These are phyloP conservation scores for Citrullus mucosospermus DNA, from an alignment of 306 rosid species.

Conservation along the genomic window DNA sequence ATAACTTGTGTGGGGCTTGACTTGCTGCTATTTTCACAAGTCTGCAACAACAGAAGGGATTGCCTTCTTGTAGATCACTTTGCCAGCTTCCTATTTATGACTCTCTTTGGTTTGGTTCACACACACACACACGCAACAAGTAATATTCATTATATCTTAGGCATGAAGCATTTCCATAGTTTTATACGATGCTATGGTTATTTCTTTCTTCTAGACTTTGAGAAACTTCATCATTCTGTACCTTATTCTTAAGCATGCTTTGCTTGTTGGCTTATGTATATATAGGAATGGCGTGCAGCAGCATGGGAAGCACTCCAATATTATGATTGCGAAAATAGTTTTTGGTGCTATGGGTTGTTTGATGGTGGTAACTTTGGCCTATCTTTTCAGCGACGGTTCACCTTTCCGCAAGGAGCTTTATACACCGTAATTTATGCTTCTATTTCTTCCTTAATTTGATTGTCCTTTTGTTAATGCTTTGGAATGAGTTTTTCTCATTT, in stretches of 20 bases:
- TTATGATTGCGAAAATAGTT: slow-evolving; percentile 32
- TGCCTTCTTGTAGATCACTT: background rate
- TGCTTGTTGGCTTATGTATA: background rate
- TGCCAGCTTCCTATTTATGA: background rate
- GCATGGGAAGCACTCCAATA: slow-evolving; percentile 18
- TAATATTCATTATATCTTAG: background rate
- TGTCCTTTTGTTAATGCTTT: background rate
- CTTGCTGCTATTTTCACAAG: background rate
- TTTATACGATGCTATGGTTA: background rate
- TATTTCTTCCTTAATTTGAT: background rate
- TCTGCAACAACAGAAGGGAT: background rate
- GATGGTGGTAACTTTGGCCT: slow-evolving; percentile 58
- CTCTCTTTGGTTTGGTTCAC: too few relatives aligned
- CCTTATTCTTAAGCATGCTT: background rate
- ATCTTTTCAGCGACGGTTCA: slow-evolving; percentile 55
- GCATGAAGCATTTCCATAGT: background rate
- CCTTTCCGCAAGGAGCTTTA: slow-evolving; percentile 64
- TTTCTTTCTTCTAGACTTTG: background rate
- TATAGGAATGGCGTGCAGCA: slow-evolving; percentile 34
- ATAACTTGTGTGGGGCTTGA: background rate
- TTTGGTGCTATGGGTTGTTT: slow-evolving; percentile 45
- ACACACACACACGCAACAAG: too few relatives aligned
- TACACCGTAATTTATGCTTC: slow-evolving; percentile 59
- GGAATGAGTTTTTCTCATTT: background rate
- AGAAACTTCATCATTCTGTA: background rate